A percentile compares a stretch with the other conserved stretches of the same genome.
phyloP scores from a whole-genome alignment of 2,329 filamentous ascomycete species.

The Fusarium pilosicola region DNA sequence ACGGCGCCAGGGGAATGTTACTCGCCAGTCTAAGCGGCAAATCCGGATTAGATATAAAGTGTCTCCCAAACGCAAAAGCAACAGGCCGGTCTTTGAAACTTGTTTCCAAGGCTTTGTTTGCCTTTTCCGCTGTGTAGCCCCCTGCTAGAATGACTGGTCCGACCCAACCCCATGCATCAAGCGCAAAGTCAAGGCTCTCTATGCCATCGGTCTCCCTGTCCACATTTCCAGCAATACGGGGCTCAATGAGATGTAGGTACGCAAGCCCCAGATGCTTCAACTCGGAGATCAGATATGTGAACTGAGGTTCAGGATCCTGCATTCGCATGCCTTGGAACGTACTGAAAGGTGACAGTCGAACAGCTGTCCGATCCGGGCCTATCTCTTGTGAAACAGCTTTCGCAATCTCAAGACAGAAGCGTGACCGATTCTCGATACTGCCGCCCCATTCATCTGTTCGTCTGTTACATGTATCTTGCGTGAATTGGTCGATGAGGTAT shows the following conservation, averaged over 20 bases:
- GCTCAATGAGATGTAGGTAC: slow-evolving; percentile 70
- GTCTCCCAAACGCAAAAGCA: slow-evolving; percentile 45
- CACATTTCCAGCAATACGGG: slow-evolving; percentile 57
- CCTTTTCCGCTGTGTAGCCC: slow-evolving; percentile 44
- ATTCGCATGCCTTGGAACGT: slow-evolving; percentile 72
- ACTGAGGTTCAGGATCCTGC: slow-evolving; percentile 68
- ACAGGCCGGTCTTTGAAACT: slow-evolving; percentile 42
- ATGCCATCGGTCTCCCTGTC: slow-evolving; percentile 50
- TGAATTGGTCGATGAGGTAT: slow-evolving; percentile 20
- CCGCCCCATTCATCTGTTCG: slow-evolving; percentile 66
- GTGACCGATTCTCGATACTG: slow-evolving; percentile 58
- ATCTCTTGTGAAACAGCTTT: slow-evolving; percentile 52
- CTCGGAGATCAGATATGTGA: slow-evolving; percentile 63
- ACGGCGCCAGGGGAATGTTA: slow-evolving; percentile 34
- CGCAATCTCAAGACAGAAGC: slow-evolving; percentile 59
- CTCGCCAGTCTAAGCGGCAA: slow-evolving; percentile 34
- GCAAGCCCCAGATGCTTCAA: slow-evolving; percentile 65
- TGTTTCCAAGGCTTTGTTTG: slow-evolving; percentile 43
- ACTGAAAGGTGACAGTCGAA: slow-evolving; percentile 69
- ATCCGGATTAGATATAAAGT: slow-evolving; percentile 45
- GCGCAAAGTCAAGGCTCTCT: slow-evolving; percentile 46
- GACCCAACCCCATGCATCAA: slow-evolving; percentile 43
- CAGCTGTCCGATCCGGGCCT: slow-evolving; percentile 62
- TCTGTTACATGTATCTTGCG: slow-evolving; percentile 50
- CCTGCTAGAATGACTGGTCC: slow-evolving; percentile 49